Evolutionary conservation across 345 rosid genomes (phyloP).

Genomic region (Populus tremula): DNA sequence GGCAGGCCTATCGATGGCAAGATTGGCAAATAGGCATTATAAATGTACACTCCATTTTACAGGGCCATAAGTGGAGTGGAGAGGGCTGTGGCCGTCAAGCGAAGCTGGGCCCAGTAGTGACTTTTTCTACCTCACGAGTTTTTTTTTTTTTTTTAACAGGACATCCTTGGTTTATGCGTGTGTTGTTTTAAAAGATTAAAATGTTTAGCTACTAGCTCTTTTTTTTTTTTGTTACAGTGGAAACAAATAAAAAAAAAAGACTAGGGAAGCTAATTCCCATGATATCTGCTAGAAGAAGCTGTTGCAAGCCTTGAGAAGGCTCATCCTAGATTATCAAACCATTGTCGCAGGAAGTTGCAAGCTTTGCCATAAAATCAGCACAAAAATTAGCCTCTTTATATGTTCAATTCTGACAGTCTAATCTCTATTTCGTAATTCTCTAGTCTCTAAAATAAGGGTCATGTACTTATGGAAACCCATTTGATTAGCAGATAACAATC

Average conservation of each 20-base stretch:
- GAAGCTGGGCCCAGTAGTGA: too few species aligned
- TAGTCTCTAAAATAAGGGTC: not conserved
- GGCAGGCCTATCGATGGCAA: not conserved
- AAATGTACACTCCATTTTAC: too few species aligned
- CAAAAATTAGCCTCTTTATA: not conserved
- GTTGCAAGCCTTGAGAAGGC: not conserved
- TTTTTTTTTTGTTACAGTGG: not conserved
- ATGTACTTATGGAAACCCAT: not conserved
- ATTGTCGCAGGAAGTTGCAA: not conserved
- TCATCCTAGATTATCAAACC: not conserved
- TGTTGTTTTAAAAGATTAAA: too few species aligned
- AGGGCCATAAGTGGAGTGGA: too few species aligned
- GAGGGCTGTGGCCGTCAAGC: too few species aligned
- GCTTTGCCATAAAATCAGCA: not conserved
- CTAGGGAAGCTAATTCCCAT: not conserved
- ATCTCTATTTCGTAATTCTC: not conserved
- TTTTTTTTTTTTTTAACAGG: too few species aligned
- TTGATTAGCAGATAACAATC: not conserved
- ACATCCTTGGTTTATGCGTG: too few species aligned
- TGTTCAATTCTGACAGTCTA: too few species aligned
- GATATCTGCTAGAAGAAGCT: not conserved
- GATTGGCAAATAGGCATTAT: not conserved
- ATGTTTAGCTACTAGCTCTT: too few species aligned
- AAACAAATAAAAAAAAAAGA: too few species aligned
- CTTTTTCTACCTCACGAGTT: too few species aligned